Percentiles rank a stretch among this genome's conserved stretches.
These are phyloP conservation scores for Globisporangium paroecandrum DNA, from an alignment of 352 stramenopile genomes.

Conservation along the genomic window DNA sequence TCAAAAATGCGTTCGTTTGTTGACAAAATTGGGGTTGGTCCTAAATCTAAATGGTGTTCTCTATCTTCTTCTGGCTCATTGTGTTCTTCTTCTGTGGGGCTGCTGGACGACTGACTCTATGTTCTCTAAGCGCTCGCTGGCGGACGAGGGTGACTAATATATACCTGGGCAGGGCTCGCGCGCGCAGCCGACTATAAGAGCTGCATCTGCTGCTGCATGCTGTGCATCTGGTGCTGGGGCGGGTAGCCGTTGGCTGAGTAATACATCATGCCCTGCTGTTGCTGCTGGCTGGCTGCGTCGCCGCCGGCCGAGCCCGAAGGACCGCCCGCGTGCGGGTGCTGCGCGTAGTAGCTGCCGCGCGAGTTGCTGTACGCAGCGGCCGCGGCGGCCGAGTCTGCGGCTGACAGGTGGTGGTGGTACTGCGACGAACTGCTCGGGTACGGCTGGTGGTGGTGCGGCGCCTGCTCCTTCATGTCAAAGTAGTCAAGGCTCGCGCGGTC, in stretches of 20 bases:
- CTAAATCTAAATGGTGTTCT: conserved; percentile 1
- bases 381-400: conserved; percentile 50
- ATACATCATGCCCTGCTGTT: conserved; percentile 56
- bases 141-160: conserved; percentile 14
- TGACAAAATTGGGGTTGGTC: conserved; percentile 5
- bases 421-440: conserved; percentile 45
- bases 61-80: conserved; percentile 3
- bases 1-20: conserved; percentile 6
- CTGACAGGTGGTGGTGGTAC: conserved; percentile 65
- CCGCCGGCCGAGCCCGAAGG: conserved; percentile 22
- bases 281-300: conserved; percentile 23
- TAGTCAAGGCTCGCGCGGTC: conserved; percentile 52
- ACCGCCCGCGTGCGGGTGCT: conserved; percentile 32
- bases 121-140: conserved; percentile 14
- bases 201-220: conserved; percentile 67
- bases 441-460: conserved; percentile 34
- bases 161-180: conserved; percentile 19
- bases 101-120: conserved; percentile 6
- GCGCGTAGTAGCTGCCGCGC: conserved; percentile 53
- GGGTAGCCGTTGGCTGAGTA: conserved; percentile 58
- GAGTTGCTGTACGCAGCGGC: conserved; percentile 51
- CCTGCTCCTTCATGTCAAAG: conserved; percentile 73
- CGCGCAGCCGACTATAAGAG: conserved; percentile 45
- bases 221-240: conserved; percentile 71
- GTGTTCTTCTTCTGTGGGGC: neutral